These are phyloP conservation scores for Auricularia auricula-judae DNA, from an alignment of 768 basidiomycete species.

Conservation along the genomic window DNA sequence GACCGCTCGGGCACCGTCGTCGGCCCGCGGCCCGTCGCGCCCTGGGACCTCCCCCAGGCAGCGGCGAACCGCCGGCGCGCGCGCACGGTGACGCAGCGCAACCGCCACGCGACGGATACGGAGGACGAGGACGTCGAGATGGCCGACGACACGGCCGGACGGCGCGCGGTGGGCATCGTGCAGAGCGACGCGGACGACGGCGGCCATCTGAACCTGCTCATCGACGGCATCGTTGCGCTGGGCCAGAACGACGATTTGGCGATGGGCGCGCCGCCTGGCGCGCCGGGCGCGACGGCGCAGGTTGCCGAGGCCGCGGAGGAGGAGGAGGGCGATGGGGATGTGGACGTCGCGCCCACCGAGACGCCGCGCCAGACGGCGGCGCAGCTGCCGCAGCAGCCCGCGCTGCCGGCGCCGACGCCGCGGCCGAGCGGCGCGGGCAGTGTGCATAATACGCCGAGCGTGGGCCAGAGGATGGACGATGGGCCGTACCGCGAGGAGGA, in stretches of 20 bases:
- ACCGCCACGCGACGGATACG: constrained; percentile 57
- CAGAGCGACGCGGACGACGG: constrained; percentile 9
- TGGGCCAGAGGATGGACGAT: constrained; percentile 15
- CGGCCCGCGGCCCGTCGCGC: constrained; percentile 48
- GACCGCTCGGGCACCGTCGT: constrained; percentile 71
- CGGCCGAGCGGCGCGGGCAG: background rate
- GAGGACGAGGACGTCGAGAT: constrained; percentile 50
- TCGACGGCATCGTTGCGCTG: constrained; percentile 65
- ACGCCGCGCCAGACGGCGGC: background rate
- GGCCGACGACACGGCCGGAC: constrained; percentile 3
- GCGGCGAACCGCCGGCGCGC: constrained; percentile 3
- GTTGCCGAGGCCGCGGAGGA: constrained; percentile 9
- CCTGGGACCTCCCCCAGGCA: constrained; percentile 17
- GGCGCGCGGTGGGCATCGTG: background rate
- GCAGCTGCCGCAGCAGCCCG: constrained; percentile 1
- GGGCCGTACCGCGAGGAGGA: constrained; percentile 92
- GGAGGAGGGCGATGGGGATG: constrained; percentile 16
- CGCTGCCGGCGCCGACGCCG: background rate
- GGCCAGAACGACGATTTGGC: constrained; percentile 75
- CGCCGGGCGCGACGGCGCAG: constrained; percentile 52
- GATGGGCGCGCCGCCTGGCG: constrained; percentile 84
- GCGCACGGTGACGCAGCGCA: constrained; percentile 6
- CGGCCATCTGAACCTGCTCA: constrained; percentile 15
- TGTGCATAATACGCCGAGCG: background rate
- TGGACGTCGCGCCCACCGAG: background rate